Evolutionary conservation across 2,329 filamentous ascomycete genomes (phyloP), one percentile per base, ranked within the genome.

Genomic region (Colletotrichum trifolii): DNA sequence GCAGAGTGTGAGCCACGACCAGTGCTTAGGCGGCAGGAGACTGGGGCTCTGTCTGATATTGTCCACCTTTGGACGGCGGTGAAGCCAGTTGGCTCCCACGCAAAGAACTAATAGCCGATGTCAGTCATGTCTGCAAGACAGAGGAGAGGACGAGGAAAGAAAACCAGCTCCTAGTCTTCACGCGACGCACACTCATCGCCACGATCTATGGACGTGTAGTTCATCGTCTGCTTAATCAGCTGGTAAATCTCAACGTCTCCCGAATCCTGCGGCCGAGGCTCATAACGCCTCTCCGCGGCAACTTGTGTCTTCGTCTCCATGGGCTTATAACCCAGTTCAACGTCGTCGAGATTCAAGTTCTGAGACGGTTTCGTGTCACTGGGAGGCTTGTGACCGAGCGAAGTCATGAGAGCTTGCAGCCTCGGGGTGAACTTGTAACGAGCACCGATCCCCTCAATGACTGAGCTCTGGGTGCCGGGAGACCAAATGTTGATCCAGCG

Each of bases 401-500:
- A 89, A 40, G 85, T 82, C 40, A 92, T 89, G 71, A 93, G 80
- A 6, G 85, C 86, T 15, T 85, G 81, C 12, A 93, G 78, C 55
- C 91, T 83, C 35, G 86, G 85, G 0, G 91, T 92, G 69, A 94
- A 90, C 49, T 86, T 85, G 73, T 93, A 94, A 54, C 85, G 81
- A 40, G 79, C 78, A 13, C 86, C 88, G 33, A 93, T 81, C 4
- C 75, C 69, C 69, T 81, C 63, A 48, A 93, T 81, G 9, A 85
- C 72, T 3, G 85, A 79, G 40, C 78, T 80, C 70, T 93, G 89
- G 15, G 77, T 75, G 70, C 87, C 85, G 0, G 90, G 90, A 50
- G 86, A 82, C 89, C 90, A 94, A 34, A 94, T 83, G 67, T 93
- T 92, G 69, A 93, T 92, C 91, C 91, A 94, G 74, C 90, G 83